Evolutionary conservation across 768 basidiomycete species (phyloP).

Genomic region (Tephrocybe rancida): DNA sequence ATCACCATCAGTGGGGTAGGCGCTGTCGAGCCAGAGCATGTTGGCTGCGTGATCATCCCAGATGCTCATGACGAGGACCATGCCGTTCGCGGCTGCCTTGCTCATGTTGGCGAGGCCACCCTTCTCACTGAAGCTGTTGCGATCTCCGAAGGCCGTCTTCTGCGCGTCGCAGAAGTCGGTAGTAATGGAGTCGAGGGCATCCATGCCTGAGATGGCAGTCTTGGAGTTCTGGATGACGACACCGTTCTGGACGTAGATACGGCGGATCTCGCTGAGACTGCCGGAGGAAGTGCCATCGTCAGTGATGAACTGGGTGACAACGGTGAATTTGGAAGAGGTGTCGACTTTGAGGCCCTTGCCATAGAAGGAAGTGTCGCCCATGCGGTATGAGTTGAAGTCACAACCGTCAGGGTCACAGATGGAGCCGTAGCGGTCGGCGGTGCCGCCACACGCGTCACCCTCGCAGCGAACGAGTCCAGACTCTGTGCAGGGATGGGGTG

Average conservation of each 20-base stretch:
- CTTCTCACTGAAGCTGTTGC: conserved; percentile 20
- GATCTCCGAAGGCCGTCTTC: conserved; percentile 47
- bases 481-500: conserved; percentile 51
- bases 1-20: conserved; percentile 29
- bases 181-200: conserved; percentile 46
- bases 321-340: conserved; percentile 52
- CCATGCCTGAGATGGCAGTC: conserved; percentile 45
- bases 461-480: conserved; percentile 42
- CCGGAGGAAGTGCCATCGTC: conserved; percentile 46
- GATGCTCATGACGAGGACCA: conserved; percentile 43
- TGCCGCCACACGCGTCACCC: conserved; percentile 37
- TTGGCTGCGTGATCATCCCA: conserved; percentile 43
- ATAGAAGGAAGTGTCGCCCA: conserved; percentile 49
- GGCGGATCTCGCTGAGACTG: conserved; percentile 53
- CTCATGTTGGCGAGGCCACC: conserved; percentile 17
- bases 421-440: conserved; percentile 38
- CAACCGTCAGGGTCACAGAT: conserved; percentile 59
- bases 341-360: conserved; percentile 50
- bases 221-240: conserved; percentile 53
- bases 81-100: conserved; percentile 37
- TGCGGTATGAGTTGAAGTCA: conserved; percentile 65
- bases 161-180: conserved; percentile 45
- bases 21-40: conserved; percentile 29
- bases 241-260: conserved; percentile 56
- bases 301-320: conserved; percentile 62